These are phyloP conservation scores for Scutellaria galericulata DNA, from an alignment of 257 asterid species.

Conservation along the genomic window DNA sequence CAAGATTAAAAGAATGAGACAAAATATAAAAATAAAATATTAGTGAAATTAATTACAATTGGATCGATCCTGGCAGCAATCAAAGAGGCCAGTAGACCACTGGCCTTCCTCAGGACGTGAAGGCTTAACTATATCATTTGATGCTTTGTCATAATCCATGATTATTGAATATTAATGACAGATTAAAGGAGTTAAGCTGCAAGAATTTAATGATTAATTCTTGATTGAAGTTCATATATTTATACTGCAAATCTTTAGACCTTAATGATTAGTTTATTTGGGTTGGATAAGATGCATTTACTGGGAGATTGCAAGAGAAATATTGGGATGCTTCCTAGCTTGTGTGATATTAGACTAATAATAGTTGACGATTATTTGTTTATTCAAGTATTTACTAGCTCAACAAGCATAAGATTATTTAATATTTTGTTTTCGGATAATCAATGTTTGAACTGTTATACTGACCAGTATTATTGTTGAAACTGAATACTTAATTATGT, in stretches of 20 bases:
- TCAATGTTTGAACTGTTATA: too few species aligned
- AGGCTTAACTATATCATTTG: not conserved
- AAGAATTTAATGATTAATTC: not conserved
- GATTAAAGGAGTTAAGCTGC: not conserved
- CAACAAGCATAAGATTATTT: conserved; percentile 2
- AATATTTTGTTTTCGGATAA: too few species aligned
- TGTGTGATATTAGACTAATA: not conserved
- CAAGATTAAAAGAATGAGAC: too few species aligned
- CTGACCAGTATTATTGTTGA: too few species aligned
- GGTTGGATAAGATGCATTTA: not conserved
- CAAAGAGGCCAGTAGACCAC: conserved; percentile 46
- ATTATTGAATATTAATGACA: not conserved
- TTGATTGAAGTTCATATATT: conserved; percentile 13
- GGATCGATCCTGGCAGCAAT: conserved; percentile 36
- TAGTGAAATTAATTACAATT: conserved; percentile 35
- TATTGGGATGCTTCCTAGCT: conserved; percentile 13
- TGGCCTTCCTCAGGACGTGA: conserved; percentile 38
- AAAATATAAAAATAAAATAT: not conserved
- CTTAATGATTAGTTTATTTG: not conserved
- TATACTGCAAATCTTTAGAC: conserved; percentile 10
- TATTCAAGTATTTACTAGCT: not conserved
- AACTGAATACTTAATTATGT: too few species aligned
- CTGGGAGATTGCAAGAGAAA: conserved; percentile 30
- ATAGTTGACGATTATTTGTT: conserved; percentile 12
- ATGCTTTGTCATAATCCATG: conserved; percentile 7